phyloP scores from a whole-genome alignment of 805 yeast species.

The Lipomyces kockii region DNA sequence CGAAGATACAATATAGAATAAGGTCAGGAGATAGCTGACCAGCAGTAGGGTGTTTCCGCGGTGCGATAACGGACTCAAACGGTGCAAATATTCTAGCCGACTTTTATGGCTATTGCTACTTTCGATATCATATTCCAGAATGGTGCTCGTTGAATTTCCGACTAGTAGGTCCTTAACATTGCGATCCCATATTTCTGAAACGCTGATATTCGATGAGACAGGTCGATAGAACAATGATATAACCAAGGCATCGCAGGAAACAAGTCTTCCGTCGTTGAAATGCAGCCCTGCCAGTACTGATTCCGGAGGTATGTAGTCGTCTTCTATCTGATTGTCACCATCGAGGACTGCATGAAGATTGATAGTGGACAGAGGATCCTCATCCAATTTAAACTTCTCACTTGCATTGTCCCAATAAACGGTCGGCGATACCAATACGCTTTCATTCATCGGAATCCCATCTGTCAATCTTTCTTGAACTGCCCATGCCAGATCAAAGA shows the following conservation, averaged over 20 bases:
- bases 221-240: constrained; percentile 13
- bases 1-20: constrained; percentile 46
- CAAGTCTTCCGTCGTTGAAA: constrained; percentile 8
- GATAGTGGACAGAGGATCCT: constrained; percentile 49
- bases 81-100: constrained; percentile 23
- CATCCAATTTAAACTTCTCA: constrained; percentile 44
- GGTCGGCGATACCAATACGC: constrained; percentile 47
- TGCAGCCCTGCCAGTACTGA: constrained; percentile 6
- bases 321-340: neutral
- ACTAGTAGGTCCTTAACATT: constrained; percentile 3
- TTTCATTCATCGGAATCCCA: constrained; percentile 40
- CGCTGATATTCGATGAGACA: neutral
- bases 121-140: neutral
- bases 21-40: constrained; percentile 40
- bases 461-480: constrained; percentile 46
- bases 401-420: constrained; percentile 51
- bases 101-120: neutral
- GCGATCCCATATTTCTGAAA: constrained; percentile 11
- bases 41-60: constrained; percentile 40
- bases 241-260: constrained; percentile 12
- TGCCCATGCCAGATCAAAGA: constrained; percentile 46
- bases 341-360: constrained; percentile 23
- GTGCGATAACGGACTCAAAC: constrained; percentile 37
- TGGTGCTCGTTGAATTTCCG: neutral
- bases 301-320: neutral